These are phyloP conservation scores for Fusarium continuum DNA, from an alignment of 2,329 filamentous ascomycete genomes.

Conservation along the genomic window DNA sequence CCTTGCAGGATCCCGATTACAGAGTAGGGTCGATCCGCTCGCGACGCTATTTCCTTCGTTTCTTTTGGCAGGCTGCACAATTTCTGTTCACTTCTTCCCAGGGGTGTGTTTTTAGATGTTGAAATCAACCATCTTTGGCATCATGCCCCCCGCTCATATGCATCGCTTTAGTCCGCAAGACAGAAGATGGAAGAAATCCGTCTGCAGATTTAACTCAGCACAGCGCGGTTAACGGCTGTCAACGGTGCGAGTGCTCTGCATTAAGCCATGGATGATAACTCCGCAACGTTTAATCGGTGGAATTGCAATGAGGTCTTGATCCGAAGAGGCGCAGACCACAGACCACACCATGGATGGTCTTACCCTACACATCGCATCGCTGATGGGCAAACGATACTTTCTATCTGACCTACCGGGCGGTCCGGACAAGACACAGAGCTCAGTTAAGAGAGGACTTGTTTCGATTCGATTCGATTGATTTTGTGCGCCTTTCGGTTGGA, in stretches of 20 bases:
- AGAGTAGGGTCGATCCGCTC: background rate
- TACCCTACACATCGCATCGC: constrained; percentile 32
- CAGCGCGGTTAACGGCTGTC: constrained; percentile 16
- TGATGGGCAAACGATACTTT: background rate
- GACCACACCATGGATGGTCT: background rate
- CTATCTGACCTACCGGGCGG: constrained; percentile 6
- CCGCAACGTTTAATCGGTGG: constrained; percentile 13
- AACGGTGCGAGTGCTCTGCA: constrained; percentile 18
- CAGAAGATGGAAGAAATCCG: background rate
- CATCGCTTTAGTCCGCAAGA: constrained; percentile 12
- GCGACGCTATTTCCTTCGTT: background rate
- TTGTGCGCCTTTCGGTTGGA: background rate
- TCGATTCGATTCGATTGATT: background rate
- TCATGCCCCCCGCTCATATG: constrained; percentile 4
- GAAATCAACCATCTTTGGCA: background rate
- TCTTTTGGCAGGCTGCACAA: constrained; percentile 7
- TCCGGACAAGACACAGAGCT: constrained; percentile 1
- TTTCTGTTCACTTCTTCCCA: background rate
- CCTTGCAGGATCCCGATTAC: background rate
- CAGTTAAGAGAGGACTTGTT: background rate
- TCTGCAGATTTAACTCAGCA: constrained; percentile 10
- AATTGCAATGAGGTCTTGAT: constrained; percentile 21
- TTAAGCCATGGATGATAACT: constrained; percentile 8
- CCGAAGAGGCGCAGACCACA: background rate
- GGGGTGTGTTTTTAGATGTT: constrained; percentile 32